Conservation (phyloP, 1,284 basidiomycete genomes). For the Melampsora larici-populina region DNA sequence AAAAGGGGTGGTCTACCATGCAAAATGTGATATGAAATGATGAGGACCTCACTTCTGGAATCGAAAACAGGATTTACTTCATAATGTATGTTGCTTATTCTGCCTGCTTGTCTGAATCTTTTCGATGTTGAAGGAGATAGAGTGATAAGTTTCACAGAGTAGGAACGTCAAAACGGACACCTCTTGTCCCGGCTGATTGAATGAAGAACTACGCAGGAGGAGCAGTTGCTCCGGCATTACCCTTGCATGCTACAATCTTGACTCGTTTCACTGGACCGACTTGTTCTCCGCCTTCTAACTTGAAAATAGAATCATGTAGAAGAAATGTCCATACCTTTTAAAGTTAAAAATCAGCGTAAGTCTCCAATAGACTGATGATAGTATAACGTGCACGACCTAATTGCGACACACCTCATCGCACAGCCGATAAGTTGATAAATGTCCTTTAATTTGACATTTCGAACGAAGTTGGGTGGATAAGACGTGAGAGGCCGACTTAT, state of each 20-base stretch:
- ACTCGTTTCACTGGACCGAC: conserved; percentile 36
- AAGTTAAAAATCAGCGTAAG: background rate
- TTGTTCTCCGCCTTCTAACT: conserved; percentile 69
- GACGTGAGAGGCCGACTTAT: conserved; percentile 85
- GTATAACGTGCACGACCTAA: no score
- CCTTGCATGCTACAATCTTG: conserved; percentile 38
- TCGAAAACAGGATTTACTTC: no score
- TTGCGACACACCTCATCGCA: conserved; percentile 70
- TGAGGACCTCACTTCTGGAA: no score
- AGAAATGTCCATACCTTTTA: conserved; percentile 83
- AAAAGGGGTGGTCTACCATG: no score
- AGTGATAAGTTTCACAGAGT: no score
- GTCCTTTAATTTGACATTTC: conserved; percentile 86
- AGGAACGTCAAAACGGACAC: no score
- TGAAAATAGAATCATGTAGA: no score
- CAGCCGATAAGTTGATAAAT: conserved; percentile 83
- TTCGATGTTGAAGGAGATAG: no score
- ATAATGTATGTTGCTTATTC: no score
- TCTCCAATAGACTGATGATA: background rate
- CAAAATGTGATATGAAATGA: no score
- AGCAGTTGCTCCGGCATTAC: conserved; percentile 6
- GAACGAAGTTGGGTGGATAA: conserved; percentile 86
- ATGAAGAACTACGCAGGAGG: background rate
- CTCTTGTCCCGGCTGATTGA: no score
- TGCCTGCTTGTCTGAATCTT: no score